Percentiles rank a stretch among this genome's conserved stretches.
Conservation (phyloP, 306 rosid species). For the Glycine soja region DNA sequence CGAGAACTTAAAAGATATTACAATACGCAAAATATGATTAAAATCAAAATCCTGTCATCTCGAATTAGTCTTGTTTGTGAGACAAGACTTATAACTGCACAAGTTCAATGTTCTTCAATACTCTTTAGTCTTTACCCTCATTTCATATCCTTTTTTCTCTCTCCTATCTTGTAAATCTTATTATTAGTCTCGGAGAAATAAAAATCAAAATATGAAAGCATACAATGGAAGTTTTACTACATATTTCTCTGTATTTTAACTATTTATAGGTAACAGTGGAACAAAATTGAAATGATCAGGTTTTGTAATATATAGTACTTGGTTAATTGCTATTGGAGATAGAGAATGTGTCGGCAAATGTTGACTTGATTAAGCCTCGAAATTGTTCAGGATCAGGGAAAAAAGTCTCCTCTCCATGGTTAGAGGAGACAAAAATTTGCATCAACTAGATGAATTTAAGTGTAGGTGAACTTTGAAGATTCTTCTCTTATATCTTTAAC, state of each 20-base stretch:
- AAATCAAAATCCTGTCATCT: not conserved
- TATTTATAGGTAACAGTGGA: slow-evolving; percentile 21
- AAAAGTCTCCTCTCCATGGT: slow-evolving; percentile 39
- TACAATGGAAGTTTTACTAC: not conserved
- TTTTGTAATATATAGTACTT: not conserved
- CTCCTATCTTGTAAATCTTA: not conserved
- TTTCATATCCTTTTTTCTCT: not conserved
- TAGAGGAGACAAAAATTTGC: slow-evolving; percentile 10
- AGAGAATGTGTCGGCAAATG: slow-evolving; percentile 38
- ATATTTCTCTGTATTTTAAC: not conserved
- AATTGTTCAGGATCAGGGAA: not conserved
- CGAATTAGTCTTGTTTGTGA: not conserved
- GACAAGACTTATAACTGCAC: not conserved
- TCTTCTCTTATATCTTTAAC: slow-evolving; percentile 31
- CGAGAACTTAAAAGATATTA: not conserved
- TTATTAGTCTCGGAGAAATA: not conserved
- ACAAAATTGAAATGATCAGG: not conserved
- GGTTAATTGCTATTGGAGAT: slow-evolving; percentile 11
- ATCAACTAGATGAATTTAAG: not conserved
- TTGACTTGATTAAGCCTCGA: slow-evolving; percentile 41
- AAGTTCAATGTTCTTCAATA: not conserved
- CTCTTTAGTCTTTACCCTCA: not conserved
- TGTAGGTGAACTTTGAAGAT: slow-evolving; percentile 41
- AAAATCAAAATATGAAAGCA: not conserved
- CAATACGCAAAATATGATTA: not conserved